Conservation (phyloP, 1,284 basidiomycete genomes). For the Psilocybe mexicana region DNA sequence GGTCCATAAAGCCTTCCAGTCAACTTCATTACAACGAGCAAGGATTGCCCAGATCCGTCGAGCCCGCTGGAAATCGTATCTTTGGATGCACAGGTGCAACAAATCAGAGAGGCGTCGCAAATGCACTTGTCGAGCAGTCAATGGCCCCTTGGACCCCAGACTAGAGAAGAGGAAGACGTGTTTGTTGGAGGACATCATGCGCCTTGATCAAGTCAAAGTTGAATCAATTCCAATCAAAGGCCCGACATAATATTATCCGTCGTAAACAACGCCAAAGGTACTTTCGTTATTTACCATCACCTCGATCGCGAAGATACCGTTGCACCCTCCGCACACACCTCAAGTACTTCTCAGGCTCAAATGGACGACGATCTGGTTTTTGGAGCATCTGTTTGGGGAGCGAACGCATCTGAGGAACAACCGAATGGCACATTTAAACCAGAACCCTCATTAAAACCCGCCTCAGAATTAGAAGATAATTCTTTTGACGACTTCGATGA, state of each 20-base stretch:
- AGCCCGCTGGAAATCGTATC: conserved; percentile 67
- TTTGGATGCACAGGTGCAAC: conserved; percentile 72
- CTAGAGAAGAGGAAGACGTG: conserved; percentile 59
- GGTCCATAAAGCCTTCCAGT: conserved; percentile 78
- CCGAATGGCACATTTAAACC: conserved; percentile 29
- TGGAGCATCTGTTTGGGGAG: conserved; percentile 72
- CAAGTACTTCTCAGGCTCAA: conserved; percentile 5
- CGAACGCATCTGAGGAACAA: conserved; percentile 37
- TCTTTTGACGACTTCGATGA: conserved; percentile 62
- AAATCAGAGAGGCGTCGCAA: conserved; percentile 74
- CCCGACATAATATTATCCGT: too few species aligned
- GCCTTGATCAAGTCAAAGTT: neutral
- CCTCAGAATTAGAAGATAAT: conserved; percentile 43
- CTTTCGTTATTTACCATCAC: conserved; percentile 7
- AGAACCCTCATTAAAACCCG: conserved; percentile 22
- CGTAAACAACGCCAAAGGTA: conserved; percentile 30
- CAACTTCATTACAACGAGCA: conserved; percentile 79
- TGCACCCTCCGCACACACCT: conserved; percentile 1
- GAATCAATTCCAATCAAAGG: neutral
- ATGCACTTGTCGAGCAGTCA: conserved; percentile 64
- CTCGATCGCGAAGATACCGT: conserved; percentile 2
- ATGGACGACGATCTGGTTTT: conserved; percentile 76
- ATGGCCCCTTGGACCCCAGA: conserved; percentile 43
- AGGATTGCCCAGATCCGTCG: conserved; percentile 79
- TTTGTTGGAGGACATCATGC: conserved; percentile 26